phyloP scores from a whole-genome alignment of 1,284 basidiomycete species.

The Ceratobasidium sp. region DNA sequence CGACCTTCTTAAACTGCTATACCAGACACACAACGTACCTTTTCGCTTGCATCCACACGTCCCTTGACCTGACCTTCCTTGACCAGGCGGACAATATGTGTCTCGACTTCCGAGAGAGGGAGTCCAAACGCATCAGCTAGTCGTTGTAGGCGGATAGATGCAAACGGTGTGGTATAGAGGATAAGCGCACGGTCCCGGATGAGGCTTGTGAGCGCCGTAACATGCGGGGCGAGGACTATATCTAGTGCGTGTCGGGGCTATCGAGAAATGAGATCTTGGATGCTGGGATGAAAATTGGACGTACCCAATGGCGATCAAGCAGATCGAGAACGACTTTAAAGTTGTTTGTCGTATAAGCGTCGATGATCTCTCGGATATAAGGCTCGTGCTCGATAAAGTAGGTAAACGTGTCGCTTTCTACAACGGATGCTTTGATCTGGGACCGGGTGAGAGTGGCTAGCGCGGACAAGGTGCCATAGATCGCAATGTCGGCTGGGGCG shows the following conservation, averaged over 20 bases:
- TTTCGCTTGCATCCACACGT: constrained; percentile 83
- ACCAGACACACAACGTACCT: constrained; percentile 61
- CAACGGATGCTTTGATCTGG: constrained; percentile 73
- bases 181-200: constrained; percentile 81
- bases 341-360: constrained; percentile 83
- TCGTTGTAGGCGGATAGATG: constrained; percentile 80
- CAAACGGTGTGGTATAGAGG: constrained; percentile 89
- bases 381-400: constrained; percentile 88
- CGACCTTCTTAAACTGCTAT: too few relatives aligned
- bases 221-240: constrained; percentile 77
- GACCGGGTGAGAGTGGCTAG: constrained; percentile 79
- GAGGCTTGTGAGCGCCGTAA: constrained; percentile 68
- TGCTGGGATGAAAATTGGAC: background rate
- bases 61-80: constrained; percentile 80
- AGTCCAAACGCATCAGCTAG: constrained; percentile 89
- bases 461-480: constrained; percentile 85
- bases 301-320: constrained; percentile 77
- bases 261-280: constrained; percentile 8
- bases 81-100: constrained; percentile 79
- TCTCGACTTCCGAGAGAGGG: constrained; percentile 75
- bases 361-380: constrained; percentile 84
- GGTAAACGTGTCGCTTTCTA: constrained; percentile 78
- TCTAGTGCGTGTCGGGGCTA: constrained; percentile 82
- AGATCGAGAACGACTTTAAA: constrained; percentile 84
- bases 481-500: constrained; percentile 81